phyloP scores from a whole-genome alignment of 1,139 yeast species.

The Pichia sp. region DNA sequence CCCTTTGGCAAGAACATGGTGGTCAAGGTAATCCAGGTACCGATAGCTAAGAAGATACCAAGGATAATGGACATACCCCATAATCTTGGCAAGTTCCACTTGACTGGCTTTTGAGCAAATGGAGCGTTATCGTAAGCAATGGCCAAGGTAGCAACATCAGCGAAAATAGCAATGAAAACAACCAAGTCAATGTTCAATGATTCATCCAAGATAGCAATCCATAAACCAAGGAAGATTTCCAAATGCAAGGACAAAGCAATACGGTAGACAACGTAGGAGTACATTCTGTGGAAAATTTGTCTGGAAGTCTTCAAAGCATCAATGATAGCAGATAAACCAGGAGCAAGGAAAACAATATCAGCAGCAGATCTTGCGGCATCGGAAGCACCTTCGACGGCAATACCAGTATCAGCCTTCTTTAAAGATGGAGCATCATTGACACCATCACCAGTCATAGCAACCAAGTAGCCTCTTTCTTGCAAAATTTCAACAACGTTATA shows the following conservation, averaged over 20 bases:
- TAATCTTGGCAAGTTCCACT: constrained; percentile 97
- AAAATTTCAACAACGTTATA: constrained; percentile 87
- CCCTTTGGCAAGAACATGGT: constrained; percentile 83
- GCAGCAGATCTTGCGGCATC: constrained; percentile 97
- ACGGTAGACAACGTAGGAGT: constrained; percentile 94
- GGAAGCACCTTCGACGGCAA: constrained; percentile 96
- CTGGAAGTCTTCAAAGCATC: constrained; percentile 92
- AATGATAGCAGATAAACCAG: constrained; percentile 92
- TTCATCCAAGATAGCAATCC: constrained; percentile 88
- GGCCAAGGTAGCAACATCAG: constrained; percentile 92
- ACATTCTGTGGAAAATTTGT: constrained; percentile 98
- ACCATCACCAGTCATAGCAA: constrained; percentile 99
- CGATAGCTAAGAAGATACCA: constrained; percentile 78
- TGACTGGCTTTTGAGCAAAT: constrained; percentile 92
- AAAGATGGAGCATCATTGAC: constrained; percentile 95
- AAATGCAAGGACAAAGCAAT: constrained; percentile 89
- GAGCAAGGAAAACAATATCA: constrained; percentile 93
- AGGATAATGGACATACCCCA: constrained; percentile 92
- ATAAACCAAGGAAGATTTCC: constrained; percentile 87
- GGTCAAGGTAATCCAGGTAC: constrained; percentile 90
- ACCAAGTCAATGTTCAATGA: constrained; percentile 80
- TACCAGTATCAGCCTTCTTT: constrained; percentile 96
- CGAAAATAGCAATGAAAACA: constrained; percentile 92
- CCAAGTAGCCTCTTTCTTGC: constrained; percentile 90
- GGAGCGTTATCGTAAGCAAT: constrained; percentile 98